Percentiles rank a stretch among this genome's conserved stretches.
phyloP scores from a whole-genome alignment of 2,329 filamentous ascomycete species.

The Dothidotthia symphoricarpi region DNA sequence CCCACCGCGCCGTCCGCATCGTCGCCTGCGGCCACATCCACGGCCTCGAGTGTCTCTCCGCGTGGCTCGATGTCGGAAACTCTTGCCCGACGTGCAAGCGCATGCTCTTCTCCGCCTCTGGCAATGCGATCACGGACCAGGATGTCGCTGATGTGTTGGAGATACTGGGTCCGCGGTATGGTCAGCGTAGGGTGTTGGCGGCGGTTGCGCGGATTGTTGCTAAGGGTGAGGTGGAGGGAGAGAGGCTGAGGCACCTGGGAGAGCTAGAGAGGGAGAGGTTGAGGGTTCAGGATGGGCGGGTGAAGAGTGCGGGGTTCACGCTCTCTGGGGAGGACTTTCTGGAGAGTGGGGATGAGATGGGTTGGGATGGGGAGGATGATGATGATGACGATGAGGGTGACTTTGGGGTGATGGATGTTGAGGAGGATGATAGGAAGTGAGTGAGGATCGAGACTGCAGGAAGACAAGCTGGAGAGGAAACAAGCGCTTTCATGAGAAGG shows the following conservation, averaged over 20 bases:
- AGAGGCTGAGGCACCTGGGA: no score
- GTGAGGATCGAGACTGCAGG: no score
- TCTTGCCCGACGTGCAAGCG: conserved; percentile 21
- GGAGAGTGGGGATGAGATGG: background rate
- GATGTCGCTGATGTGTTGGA: conserved; percentile 5
- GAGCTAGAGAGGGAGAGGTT: background rate
- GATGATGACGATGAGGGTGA: no score
- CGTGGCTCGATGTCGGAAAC: conserved; percentile 19
- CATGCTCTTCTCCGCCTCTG: conserved; percentile 12
- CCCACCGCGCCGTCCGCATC: conserved; percentile 18
- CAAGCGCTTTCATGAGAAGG: no score
- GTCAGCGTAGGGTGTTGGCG: background rate
- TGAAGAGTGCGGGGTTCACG: no score
- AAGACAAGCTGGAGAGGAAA: no score
- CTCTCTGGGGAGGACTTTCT: no score
- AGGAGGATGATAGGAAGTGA: no score
- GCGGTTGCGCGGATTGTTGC: no score
- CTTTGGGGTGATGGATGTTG: background rate
- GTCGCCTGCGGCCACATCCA: conserved; percentile 17
- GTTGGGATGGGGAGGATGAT: background rate
- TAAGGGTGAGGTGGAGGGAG: no score
- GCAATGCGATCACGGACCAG: conserved; percentile 8
- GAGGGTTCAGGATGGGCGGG: background rate
- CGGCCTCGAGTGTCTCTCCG: conserved; percentile 16
- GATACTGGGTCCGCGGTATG: conserved; percentile 1